phyloP scores from a whole-genome alignment of 257 asterid species.

The Salvia rosmarinus region DNA sequence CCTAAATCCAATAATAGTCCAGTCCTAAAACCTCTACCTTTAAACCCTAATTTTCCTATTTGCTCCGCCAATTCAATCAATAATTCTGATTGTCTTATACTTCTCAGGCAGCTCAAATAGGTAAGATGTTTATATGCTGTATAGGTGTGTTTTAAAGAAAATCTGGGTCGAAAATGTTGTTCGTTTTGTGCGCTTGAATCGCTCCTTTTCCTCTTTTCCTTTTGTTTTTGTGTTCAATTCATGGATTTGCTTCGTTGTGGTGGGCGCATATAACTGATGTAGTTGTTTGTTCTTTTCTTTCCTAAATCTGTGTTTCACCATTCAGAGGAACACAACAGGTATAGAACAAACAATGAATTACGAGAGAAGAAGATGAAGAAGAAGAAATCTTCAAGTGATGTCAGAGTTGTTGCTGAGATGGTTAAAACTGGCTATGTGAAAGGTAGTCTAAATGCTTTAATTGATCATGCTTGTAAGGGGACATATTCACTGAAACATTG shows the following conservation, averaged over 20 bases:
- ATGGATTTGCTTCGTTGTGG: background rate
- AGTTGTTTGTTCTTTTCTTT: background rate
- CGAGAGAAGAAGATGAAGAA: slow-evolving; percentile 28
- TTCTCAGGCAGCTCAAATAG: slow-evolving; percentile 22
- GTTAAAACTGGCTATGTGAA: slow-evolving; percentile 23
- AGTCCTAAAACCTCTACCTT: background rate
- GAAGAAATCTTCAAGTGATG: slow-evolving; percentile 33
- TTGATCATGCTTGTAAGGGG: slow-evolving; percentile 2
- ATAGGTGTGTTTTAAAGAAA: no score
- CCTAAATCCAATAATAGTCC: no score
- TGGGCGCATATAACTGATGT: background rate
- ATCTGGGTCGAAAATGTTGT: background rate
- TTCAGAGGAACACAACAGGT: slow-evolving; percentile 28
- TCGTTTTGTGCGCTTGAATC: background rate
- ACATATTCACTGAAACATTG: slow-evolving; percentile 3
- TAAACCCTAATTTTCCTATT: slow-evolving; percentile 14
- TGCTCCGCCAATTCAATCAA: background rate
- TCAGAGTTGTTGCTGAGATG: slow-evolving; percentile 25
- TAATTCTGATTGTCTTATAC: background rate
- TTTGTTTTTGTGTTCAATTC: background rate
- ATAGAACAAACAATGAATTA: slow-evolving; percentile 31
- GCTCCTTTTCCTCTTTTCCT: background rate
- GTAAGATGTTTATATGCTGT: background rate
- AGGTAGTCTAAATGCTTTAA: slow-evolving; percentile 34
- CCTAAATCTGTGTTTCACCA: background rate